These are phyloP conservation scores for Brettanomyces naardenensis DNA, from an alignment of 805 yeast species.

Conservation along the genomic window DNA sequence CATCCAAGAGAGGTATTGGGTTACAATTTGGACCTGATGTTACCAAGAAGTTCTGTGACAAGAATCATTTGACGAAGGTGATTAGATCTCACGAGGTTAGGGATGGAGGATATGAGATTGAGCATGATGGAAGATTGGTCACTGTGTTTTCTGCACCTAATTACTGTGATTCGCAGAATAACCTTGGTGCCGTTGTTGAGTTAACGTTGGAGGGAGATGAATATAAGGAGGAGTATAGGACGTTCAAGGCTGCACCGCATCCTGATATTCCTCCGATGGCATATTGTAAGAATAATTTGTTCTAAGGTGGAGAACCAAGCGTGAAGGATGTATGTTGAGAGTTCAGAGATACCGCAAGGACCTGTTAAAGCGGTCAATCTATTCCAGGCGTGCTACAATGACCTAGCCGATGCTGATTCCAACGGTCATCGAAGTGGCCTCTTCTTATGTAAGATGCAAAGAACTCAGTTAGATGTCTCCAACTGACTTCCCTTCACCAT, in stretches of 20 bases:
- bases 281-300: constrained; percentile 48
- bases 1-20: constrained; percentile 92
- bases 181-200: constrained; percentile 83
- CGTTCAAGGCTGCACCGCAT: constrained; percentile 79
- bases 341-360: no score
- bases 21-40: constrained; percentile 96
- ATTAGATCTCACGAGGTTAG: constrained; percentile 95
- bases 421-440: no score
- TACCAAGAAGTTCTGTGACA: constrained; percentile 67
- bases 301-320: no score
- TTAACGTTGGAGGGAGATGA: constrained; percentile 41
- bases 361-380: no score
- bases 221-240: constrained; percentile 42
- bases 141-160: constrained; percentile 99
- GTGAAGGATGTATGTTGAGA: no score
- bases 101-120: constrained; percentile 81
- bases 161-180: constrained; percentile 89
- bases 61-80: constrained; percentile 66
- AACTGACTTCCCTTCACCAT: no score
- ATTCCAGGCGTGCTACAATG: no score
- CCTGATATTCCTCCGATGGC: constrained; percentile 96
- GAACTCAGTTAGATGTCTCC: no score
- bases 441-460: no score
- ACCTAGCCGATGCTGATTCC: no score
- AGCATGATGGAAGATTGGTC: constrained; percentile 77